Percentiles rank a stretch among this genome's conserved stretches.
Conservation (phyloP, 1,139 yeast genomes). For the Candida labiduridarum region DNA sequence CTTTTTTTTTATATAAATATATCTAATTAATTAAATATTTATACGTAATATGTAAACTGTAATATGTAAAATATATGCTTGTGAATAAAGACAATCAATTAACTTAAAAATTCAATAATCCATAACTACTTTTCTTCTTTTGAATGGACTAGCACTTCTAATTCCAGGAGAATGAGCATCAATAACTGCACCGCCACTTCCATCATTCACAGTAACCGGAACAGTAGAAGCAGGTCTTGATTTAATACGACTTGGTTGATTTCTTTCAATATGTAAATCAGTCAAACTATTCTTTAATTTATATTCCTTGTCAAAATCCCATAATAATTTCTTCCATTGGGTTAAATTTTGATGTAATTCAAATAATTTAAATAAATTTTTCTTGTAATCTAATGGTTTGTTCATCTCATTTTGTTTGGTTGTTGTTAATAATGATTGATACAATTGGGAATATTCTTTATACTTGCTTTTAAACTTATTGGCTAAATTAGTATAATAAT, state of each 20-base stretch:
- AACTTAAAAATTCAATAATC: conserved; percentile 3
- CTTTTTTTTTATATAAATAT: too few relatives aligned
- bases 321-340: conserved; percentile 38
- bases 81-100: background rate
- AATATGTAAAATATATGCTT: background rate
- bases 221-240: background rate
- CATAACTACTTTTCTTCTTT: conserved; percentile 8
- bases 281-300: conserved; percentile 32
- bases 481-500: conserved; percentile 32
- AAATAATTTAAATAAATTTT: conserved; percentile 29
- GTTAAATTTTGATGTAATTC: conserved; percentile 38
- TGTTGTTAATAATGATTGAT: conserved; percentile 22
- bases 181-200: background rate
- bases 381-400: conserved; percentile 14
- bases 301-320: conserved; percentile 39
- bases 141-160: conserved; percentile 2
- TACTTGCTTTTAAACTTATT: conserved; percentile 39
- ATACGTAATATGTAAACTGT: too few relatives aligned
- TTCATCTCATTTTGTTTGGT: conserved; percentile 17
- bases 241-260: background rate
- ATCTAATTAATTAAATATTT: too few relatives aligned
- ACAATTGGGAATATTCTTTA: conserved; percentile 40
- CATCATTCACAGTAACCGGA: background rate
- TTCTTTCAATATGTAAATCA: conserved; percentile 5
- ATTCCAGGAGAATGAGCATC: background rate